Percentiles rank a stretch among this genome's conserved stretches.
phyloP scores from a whole-genome alignment of 1,139 yeast species.

The Magnusiomyces fungicola region DNA sequence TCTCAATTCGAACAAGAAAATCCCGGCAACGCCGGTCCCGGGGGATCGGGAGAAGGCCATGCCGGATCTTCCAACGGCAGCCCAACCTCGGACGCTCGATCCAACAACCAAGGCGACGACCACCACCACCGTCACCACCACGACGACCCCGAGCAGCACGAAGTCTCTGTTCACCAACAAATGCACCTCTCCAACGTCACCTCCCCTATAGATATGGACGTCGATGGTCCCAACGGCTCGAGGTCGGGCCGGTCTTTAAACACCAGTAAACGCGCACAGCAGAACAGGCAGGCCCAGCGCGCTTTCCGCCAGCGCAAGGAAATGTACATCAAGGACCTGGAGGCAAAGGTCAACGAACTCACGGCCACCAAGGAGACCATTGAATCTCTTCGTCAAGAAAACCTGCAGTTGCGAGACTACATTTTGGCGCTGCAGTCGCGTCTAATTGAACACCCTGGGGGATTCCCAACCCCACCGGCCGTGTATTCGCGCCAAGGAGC shows the following conservation, averaged over 20 bases:
- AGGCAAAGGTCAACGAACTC: conserved; percentile 56
- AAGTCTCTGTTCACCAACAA: not conserved
- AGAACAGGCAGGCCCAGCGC: conserved; percentile 79
- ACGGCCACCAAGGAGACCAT: conserved; percentile 52
- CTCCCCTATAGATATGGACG: not conserved
- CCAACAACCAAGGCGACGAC: too few species aligned
- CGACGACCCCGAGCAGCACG: too few species aligned
- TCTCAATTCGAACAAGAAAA: too few species aligned
- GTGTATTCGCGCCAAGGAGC: conserved; percentile 21
- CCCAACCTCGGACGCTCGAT: too few species aligned
- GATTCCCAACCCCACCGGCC: conserved; percentile 40
- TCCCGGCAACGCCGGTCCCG: too few species aligned
- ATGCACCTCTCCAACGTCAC: not conserved
- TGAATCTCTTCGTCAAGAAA: conserved; percentile 58
- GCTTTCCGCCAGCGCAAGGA: conserved; percentile 81
- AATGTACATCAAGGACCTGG: conserved; percentile 66
- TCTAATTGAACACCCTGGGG: conserved; percentile 42
- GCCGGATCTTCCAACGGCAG: too few species aligned
- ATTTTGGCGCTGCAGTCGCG: conserved; percentile 61
- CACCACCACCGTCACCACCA: too few species aligned
- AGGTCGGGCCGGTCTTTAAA: conserved; percentile 41
- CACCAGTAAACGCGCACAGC: conserved; percentile 81
- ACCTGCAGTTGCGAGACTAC: conserved; percentile 63
- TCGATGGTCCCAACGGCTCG: not conserved
- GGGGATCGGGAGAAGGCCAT: too few species aligned